These are phyloP conservation scores for Aspergillus bombycis DNA, from an alignment of 2,329 filamentous ascomycete species.

Conservation along the genomic window DNA sequence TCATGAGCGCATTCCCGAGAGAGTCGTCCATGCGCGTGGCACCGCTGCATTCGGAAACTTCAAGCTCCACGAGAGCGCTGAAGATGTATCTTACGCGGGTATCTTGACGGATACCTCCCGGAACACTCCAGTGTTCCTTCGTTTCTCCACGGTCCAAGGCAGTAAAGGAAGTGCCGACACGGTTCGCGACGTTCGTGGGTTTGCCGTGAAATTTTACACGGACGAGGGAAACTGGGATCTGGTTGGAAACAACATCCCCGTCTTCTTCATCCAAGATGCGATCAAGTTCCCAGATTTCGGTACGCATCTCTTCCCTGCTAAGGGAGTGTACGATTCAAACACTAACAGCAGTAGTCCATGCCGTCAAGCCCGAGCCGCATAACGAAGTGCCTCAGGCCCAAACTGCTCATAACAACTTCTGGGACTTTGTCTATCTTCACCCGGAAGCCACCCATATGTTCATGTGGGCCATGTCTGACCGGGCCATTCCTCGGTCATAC, in stretches of 20 bases:
- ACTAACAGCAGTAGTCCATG: constrained; percentile 30
- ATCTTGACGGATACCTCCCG: constrained; percentile 70
- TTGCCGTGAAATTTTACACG: constrained; percentile 78
- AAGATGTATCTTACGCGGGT: constrained; percentile 65
- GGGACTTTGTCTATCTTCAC: constrained; percentile 42
- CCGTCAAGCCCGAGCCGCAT: constrained; percentile 45
- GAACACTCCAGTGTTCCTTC: constrained; percentile 67
- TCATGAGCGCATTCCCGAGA: constrained; percentile 70
- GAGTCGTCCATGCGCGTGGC: constrained; percentile 69
- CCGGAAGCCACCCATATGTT: constrained; percentile 38
- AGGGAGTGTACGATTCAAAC: background rate
- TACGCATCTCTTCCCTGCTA: background rate
- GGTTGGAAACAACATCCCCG: constrained; percentile 46
- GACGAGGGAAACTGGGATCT: constrained; percentile 71
- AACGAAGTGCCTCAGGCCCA: constrained; percentile 56
- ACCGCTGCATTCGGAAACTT: constrained; percentile 69
- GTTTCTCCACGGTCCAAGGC: constrained; percentile 78
- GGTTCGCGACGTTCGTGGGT: constrained; percentile 80
- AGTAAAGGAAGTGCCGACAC: constrained; percentile 78
- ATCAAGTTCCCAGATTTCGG: constrained; percentile 44
- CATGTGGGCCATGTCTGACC: constrained; percentile 39
- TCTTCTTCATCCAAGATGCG: constrained; percentile 48
- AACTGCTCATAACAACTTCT: constrained; percentile 56
- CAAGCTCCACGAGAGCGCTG: constrained; percentile 65
- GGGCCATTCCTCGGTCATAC: constrained; percentile 38